Evolutionary conservation across 768 basidiomycete species (phyloP).

Genomic region (Vishniacozyma victoriae): DNA sequence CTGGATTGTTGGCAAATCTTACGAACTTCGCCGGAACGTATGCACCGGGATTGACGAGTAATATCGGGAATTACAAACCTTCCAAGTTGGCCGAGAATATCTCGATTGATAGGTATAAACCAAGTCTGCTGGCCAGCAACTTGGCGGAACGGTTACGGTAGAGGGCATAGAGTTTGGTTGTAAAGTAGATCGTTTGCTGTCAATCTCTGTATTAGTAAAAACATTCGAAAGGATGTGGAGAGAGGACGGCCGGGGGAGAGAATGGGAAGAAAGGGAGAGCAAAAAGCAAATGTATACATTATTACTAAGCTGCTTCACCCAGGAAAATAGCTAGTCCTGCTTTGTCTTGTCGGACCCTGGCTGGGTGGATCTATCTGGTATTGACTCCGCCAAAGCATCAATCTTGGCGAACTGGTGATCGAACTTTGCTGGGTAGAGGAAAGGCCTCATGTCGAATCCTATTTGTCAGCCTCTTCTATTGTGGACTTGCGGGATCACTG

Average conservation of each 20-base stretch:
- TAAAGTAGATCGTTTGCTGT: too few species aligned
- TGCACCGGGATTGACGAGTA: slow-evolving; percentile 10
- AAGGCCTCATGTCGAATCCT: slow-evolving; percentile 95
- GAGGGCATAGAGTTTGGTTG: too few species aligned
- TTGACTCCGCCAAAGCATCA: slow-evolving; percentile 68
- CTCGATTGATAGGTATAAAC: background rate
- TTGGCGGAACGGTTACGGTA: background rate
- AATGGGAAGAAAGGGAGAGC: too few species aligned
- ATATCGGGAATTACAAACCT: slow-evolving; percentile 7
- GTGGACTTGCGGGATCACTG: slow-evolving; percentile 36
- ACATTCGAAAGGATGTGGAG: too few species aligned
- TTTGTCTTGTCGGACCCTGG: slow-evolving; percentile 45
- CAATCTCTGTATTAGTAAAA: too few species aligned
- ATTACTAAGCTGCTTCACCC: background rate
- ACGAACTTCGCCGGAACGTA: slow-evolving; percentile 26
- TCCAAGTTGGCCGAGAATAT: background rate
- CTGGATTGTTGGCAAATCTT: slow-evolving; percentile 30
- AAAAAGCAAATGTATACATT: too few species aligned
- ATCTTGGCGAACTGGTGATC: slow-evolving; percentile 97
- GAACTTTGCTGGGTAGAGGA: slow-evolving; percentile 90
- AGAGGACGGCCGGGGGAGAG: too few species aligned
- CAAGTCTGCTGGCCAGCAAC: background rate
- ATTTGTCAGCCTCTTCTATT: background rate
- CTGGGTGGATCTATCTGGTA: slow-evolving; percentile 53
- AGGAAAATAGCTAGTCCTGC: slow-evolving; percentile 46